Evolutionary conservation across 345 rosid species (phyloP), one percentile per base, ranked within the genome.

Genomic region (Hypericum androsaemum): DNA sequence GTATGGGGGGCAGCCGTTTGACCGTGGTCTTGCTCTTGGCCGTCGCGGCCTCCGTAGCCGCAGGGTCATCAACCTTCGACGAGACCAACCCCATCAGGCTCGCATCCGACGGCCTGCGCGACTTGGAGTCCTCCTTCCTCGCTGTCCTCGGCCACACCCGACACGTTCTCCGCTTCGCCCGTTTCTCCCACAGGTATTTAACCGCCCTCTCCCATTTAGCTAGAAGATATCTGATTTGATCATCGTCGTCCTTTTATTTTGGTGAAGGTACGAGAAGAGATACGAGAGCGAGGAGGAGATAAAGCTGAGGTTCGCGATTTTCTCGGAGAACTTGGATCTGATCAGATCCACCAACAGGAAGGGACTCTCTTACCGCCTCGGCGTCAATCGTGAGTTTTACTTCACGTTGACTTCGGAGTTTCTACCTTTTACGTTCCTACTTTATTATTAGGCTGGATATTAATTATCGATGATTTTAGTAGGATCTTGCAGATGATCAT

Each of bases 271-370:
- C 55, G 95, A 81, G 56, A 92, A 83, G 76, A 73, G 16, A 52
- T 92, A 88, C 59, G 73, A 80, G 69, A 78, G 60, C 14, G 73
- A 50, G 56, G 83, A 77, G 67, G 98, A 92, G 75, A 77, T 81
- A 46, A 83, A 74, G 71, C 78, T 74, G 10, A 63, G 97, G 52
- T 92, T 85, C 63, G 63, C 71, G 59, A 71, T 85, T 67, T 92
- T 88, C 75, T 65, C 77, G 3, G 86, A 78, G 61, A 92, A 63
- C 65, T 57, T 83, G 61, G 79, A 85, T 72, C 76, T 92, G 54
- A 81, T 92, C 61, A 72, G 83, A 80, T 85, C 94, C 58, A 80
- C 84, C 5, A 83, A 92, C 61, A 63, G 43, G 49, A 85, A 80
- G 63, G 71, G 74, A 39, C 56, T 92, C 36, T 44, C 94, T 58